Evolutionary conservation across 768 basidiomycete species (phyloP).

Genomic region (Leccinum truebloodii): DNA sequence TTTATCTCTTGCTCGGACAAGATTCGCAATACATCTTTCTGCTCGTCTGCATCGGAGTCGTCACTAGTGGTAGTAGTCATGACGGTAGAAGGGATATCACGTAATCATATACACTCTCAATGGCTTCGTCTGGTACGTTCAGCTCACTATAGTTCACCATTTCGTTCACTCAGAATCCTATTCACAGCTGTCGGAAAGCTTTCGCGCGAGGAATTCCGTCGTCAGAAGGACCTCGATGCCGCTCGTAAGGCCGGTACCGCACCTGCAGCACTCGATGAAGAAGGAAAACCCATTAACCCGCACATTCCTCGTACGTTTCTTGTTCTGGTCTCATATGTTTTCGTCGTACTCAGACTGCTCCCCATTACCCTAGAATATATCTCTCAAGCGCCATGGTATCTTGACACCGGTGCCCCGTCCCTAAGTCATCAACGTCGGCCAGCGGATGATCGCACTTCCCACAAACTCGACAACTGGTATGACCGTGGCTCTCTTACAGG

Average conservation of each 20-base stretch:
- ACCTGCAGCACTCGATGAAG: constrained; percentile 91
- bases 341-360: constrained; percentile 1
- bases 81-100: constrained; percentile 7
- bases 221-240: constrained; percentile 96
- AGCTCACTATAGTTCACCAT: background rate
- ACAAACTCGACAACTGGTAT: constrained; percentile 89
- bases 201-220: constrained; percentile 91
- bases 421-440: constrained; percentile 91
- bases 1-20: constrained; percentile 4
- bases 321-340: background rate
- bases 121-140: constrained; percentile 31
- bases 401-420: constrained; percentile 91
- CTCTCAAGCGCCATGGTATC: constrained; percentile 98
- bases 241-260: constrained; percentile 99
- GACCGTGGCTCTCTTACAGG: constrained; percentile 83
- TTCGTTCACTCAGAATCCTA: background rate
- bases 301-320: constrained; percentile 91
- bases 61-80: background rate
- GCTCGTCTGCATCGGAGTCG: constrained; percentile 14
- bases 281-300: constrained; percentile 95
- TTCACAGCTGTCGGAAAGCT: constrained; percentile 68
- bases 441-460: constrained; percentile 52
- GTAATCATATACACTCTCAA: constrained; percentile 6
- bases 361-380: constrained; percentile 74
- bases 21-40: constrained; percentile 8